Conservation (phyloP, 306 rosid species). For the Neltuma alba region DNA sequence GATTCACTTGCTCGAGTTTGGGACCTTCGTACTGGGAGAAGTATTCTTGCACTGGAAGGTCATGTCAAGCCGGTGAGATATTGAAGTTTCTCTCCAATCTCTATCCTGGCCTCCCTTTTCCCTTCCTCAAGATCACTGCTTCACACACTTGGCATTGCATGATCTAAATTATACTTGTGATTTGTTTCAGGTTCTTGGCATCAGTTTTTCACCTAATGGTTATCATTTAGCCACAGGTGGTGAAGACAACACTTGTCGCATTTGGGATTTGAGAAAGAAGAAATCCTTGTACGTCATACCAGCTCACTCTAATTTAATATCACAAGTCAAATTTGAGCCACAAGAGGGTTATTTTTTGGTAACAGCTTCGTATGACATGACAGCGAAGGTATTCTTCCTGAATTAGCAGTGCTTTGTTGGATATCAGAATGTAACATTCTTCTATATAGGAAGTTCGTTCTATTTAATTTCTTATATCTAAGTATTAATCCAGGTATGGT, state of each 20-base stretch:
- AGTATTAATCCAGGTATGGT: conserved; percentile 75
- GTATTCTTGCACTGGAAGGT: conserved; percentile 93
- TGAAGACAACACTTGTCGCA: conserved; percentile 88
- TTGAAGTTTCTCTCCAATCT: conserved; percentile 9
- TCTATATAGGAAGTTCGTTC: conserved; percentile 22
- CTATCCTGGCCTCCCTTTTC: neutral
- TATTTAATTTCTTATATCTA: conserved; percentile 27
- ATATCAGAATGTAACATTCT: conserved; percentile 13
- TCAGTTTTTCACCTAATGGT: conserved; percentile 89
- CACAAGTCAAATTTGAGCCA: conserved; percentile 92
- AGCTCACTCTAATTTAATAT: conserved; percentile 92
- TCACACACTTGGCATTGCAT: conserved; percentile 6
- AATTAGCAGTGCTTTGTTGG: conserved; percentile 23
- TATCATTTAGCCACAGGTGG: conserved; percentile 92
- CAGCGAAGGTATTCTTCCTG: conserved; percentile 73
- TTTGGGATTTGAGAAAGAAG: conserved; percentile 95
- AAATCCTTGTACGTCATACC: conserved; percentile 81
- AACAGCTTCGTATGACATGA: conserved; percentile 91
- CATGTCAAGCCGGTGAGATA: conserved; percentile 87
- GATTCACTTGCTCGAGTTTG: conserved; percentile 92
- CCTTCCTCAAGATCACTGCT: conserved; percentile 1
- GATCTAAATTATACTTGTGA: conserved; percentile 23
- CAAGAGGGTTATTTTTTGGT: conserved; percentile 96
- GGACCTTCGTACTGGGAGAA: conserved; percentile 96
- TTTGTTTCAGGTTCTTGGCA: conserved; percentile 70